A percentile compares a stretch with the other conserved stretches of the same genome.
Evolutionary conservation across 176 grass and related monocot species (phyloP).

Genomic region (Tillandsia leiboldiana): DNA sequence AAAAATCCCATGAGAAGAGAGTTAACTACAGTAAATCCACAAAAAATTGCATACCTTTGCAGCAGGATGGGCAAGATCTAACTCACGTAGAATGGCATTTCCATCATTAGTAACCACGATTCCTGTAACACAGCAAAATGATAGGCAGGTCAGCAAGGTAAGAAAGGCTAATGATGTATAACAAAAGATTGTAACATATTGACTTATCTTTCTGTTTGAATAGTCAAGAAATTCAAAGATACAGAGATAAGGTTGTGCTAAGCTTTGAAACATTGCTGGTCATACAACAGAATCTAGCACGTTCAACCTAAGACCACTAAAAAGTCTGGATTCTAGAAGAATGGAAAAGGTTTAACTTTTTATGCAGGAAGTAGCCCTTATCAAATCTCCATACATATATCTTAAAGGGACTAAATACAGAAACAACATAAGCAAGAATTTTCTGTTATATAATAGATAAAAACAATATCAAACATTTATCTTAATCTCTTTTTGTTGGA

Average conservation of each 20-base stretch:
- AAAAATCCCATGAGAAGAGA: not conserved
- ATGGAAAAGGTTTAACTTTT: not conserved
- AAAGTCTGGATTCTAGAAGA: not conserved
- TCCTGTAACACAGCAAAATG: conserved; percentile 33
- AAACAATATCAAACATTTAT: too few relatives aligned
- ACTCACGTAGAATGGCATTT: conserved; percentile 90
- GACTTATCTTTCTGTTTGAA: too few relatives aligned
- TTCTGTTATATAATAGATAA: too few relatives aligned
- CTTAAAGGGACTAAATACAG: too few relatives aligned
- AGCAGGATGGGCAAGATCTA: conserved; percentile 96
- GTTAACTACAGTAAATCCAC: not conserved
- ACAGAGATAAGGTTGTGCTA: too few relatives aligned
- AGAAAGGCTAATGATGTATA: conserved; percentile 2
- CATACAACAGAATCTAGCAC: not conserved
- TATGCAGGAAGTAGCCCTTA: not conserved
- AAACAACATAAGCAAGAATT: too few relatives aligned
- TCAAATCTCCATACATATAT: too few relatives aligned
- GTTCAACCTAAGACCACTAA: not conserved
- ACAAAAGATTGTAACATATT: not conserved
- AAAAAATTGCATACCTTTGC: conserved; percentile 50
- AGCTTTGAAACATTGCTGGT: too few relatives aligned
- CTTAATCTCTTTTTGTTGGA: not conserved
- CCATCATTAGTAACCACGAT: conserved; percentile 98
- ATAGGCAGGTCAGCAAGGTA: conserved; percentile 4
- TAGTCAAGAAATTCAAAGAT: too few relatives aligned